Conservation (phyloP, 129 eudicot genomes). For the Saposhnikovia divaricata region DNA sequence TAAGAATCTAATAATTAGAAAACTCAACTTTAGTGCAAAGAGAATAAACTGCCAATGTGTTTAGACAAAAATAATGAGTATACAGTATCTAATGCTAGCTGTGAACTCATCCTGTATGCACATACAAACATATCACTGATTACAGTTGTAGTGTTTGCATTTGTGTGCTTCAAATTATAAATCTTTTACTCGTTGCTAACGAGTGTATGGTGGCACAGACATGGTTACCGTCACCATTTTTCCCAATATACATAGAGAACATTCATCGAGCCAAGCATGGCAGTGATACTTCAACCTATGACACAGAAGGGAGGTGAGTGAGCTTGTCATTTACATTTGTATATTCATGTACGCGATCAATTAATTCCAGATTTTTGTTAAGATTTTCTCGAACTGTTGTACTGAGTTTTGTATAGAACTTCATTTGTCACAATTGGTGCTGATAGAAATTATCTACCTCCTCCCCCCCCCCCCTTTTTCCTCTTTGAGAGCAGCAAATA, state of each 20-base stretch:
- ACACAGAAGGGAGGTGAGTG: slow-evolving; percentile 66
- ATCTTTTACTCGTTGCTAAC: background rate
- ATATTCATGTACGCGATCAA: background rate
- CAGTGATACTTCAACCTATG: slow-evolving; percentile 56
- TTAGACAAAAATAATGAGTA: too few relatives aligned
- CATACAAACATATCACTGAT: background rate
- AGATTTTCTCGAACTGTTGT: too few relatives aligned
- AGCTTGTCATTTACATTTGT: background rate
- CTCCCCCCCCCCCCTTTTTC: too few relatives aligned
- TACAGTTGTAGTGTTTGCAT: background rate
- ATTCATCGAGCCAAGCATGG: slow-evolving; percentile 64
- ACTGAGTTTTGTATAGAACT: too few relatives aligned
- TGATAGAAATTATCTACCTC: too few relatives aligned
- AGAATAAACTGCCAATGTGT: too few relatives aligned
- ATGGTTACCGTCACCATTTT: slow-evolving; percentile 62
- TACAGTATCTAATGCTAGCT: background rate
- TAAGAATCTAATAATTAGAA: background rate
- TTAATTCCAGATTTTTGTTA: too few relatives aligned
- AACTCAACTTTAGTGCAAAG: background rate
- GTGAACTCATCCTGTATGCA: background rate
- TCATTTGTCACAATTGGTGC: too few relatives aligned
- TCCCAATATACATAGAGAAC: slow-evolving; percentile 53
- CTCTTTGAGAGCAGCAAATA: too few relatives aligned
- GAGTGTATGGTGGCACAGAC: slow-evolving; percentile 20
- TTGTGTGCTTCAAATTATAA: background rate